Evolutionary conservation across 441 rosid genomes (phyloP).

Genomic region (Jatropha multifida): DNA sequence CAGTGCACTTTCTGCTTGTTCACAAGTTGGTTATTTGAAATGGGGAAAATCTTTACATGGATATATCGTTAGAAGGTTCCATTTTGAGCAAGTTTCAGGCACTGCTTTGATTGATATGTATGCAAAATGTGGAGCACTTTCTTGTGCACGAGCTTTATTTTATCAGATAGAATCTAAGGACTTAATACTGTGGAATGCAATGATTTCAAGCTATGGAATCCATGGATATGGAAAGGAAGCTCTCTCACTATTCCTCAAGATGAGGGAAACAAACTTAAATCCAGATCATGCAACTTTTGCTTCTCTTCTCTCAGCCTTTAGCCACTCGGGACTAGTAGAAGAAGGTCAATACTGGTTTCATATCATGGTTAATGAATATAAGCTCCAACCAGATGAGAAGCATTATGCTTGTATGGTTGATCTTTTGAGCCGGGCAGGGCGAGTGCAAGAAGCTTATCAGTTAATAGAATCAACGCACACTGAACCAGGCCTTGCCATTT

Average conservation of each 20-base stretch:
- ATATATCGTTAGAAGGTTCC: conserved; percentile 56
- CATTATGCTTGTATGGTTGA: conserved; percentile 79
- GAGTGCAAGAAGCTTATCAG: conserved; percentile 60
- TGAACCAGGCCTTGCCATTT: conserved; percentile 51
- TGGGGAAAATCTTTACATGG: conserved; percentile 77
- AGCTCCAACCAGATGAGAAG: conserved; percentile 61
- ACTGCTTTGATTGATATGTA: conserved; percentile 84
- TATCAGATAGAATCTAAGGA: conserved; percentile 43
- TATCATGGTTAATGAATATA: conserved; percentile 46
- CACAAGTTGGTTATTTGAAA: conserved; percentile 58
- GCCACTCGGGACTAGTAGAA: conserved; percentile 72
- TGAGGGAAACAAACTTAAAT: conserved; percentile 45
- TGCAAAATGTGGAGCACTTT: conserved; percentile 77
- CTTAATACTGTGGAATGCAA: conserved; percentile 79
- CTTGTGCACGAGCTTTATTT: conserved; percentile 52
- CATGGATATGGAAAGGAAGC: conserved; percentile 61
- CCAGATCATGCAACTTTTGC: conserved; percentile 73
- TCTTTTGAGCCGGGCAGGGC: conserved; percentile 76
- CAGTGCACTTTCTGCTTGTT: conserved; percentile 68
- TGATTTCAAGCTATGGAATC: conserved; percentile 75
- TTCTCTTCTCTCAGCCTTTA: conserved; percentile 72
- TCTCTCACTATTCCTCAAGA: conserved; percentile 53
- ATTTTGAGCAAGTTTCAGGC: conserved; percentile 42
- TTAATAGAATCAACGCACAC: conserved; percentile 61
- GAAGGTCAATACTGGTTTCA: conserved; percentile 58